These are phyloP conservation scores for Monsonia emarginata DNA, from an alignment of 441 rosid genomes.

Conservation along the genomic window DNA sequence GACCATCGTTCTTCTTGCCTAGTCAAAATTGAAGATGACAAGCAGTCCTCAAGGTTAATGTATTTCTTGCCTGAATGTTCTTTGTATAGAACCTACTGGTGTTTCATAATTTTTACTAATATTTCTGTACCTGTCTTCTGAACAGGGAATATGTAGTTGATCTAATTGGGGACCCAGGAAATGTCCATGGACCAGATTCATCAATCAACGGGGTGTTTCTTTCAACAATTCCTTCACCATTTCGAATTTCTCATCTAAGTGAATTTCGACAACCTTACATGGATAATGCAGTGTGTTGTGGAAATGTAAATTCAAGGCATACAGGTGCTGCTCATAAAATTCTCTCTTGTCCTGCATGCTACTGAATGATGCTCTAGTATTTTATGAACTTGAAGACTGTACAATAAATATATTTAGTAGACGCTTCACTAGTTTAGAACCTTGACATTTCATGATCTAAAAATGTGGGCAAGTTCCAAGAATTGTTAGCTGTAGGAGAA, in stretches of 20 bases:
- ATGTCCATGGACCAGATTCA: slow-evolving; percentile 74
- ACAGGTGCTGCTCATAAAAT: slow-evolving; percentile 27
- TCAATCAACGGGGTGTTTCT: slow-evolving; percentile 62
- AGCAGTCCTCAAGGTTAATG: slow-evolving; percentile 52
- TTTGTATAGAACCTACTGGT: too few relatives aligned
- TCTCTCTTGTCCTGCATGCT: slow-evolving; percentile 13
- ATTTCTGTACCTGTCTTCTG: slow-evolving; percentile 10
- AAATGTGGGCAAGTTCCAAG: too few relatives aligned
- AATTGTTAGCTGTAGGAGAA: not conserved
- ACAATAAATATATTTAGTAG: slow-evolving; percentile 5
- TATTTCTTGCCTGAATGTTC: too few relatives aligned
- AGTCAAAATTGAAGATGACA: slow-evolving; percentile 74
- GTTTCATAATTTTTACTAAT: not conserved
- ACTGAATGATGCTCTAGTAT: not conserved
- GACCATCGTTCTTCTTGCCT: slow-evolving; percentile 87
- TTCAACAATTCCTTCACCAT: slow-evolving; percentile 57
- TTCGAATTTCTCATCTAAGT: slow-evolving; percentile 45
- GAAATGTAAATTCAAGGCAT: slow-evolving; percentile 23
- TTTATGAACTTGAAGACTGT: not conserved
- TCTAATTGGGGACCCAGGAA: slow-evolving; percentile 87
- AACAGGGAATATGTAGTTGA: slow-evolving; percentile 93
- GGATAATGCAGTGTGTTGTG: slow-evolving; percentile 28
- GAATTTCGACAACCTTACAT: slow-evolving; percentile 34
- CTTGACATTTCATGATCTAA: too few relatives aligned
- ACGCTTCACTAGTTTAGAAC: not conserved